phyloP scores from a whole-genome alignment of 2,329 filamentous ascomycete genomes.

The Calonectria naviculata region DNA sequence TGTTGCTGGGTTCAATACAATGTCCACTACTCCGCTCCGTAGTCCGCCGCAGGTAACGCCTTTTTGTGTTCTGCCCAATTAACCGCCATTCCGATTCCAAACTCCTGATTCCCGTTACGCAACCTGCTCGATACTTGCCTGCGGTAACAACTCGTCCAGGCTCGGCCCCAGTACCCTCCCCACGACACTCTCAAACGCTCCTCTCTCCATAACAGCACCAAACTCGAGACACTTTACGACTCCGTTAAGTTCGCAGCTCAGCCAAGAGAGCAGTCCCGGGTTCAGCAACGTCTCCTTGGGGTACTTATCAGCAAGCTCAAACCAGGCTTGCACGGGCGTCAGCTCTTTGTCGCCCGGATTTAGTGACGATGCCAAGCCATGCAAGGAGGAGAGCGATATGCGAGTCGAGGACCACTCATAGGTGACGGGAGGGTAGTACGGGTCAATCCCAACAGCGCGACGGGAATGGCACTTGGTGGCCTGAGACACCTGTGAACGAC shows the following conservation, averaged over 20 bases:
- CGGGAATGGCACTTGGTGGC: slow-evolving; percentile 30
- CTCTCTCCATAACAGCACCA: slow-evolving; percentile 59
- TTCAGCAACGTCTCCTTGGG: slow-evolving; percentile 52
- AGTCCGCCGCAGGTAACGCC: background rate
- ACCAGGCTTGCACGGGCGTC: slow-evolving; percentile 66
- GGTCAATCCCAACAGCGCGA: slow-evolving; percentile 25
- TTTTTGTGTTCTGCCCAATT: slow-evolving; percentile 1
- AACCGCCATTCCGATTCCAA: background rate
- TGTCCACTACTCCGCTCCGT: background rate
- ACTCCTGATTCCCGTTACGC: background rate
- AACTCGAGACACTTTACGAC: slow-evolving; percentile 60
- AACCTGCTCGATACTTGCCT: background rate
- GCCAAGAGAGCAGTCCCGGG: slow-evolving; percentile 45
- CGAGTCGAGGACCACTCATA: slow-evolving; percentile 52
- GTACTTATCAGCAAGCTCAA: slow-evolving; percentile 59
- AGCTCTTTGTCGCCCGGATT: slow-evolving; percentile 56
- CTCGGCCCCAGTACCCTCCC: slow-evolving; percentile 50
- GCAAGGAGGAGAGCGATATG: slow-evolving; percentile 56
- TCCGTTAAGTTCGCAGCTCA: slow-evolving; percentile 55
- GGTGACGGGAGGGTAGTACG: slow-evolving; percentile 33
- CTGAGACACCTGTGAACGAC: slow-evolving; percentile 35
- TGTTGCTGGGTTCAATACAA: background rate
- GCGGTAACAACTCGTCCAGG: slow-evolving; percentile 28
- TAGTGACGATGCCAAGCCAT: slow-evolving; percentile 57
- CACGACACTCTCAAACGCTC: slow-evolving; percentile 59